Conservation (phyloP, 2,329 filamentous ascomycete genomes). For the Rasamsonia emersonii region DNA sequence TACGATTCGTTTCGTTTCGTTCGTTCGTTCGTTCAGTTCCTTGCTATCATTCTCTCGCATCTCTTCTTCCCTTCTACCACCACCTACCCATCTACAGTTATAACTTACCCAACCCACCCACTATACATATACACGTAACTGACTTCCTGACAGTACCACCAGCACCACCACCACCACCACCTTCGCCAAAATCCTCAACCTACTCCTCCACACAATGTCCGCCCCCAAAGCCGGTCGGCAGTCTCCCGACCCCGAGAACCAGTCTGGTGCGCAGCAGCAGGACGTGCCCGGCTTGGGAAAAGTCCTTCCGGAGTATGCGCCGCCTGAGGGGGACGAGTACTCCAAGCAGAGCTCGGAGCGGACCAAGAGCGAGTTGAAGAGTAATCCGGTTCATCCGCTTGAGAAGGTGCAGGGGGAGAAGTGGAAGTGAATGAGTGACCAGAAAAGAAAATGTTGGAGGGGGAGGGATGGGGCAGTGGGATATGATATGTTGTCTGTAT, state of each 20-base stretch:
- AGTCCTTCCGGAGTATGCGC: slow-evolving; percentile 43
- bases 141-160: no score
- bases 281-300: slow-evolving; percentile 51
- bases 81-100: no score
- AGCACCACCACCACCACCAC: no score
- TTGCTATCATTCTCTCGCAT: no score
- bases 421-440: slow-evolving; percentile 10
- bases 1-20: no score
- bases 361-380: slow-evolving; percentile 21
- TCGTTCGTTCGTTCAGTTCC: no score
- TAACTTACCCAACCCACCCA: no score
- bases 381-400: slow-evolving; percentile 35
- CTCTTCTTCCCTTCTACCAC: no score
- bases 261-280: slow-evolving; percentile 56
- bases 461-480: no score
- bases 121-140: no score
- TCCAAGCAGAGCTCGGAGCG: slow-evolving; percentile 19
- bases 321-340: slow-evolving; percentile 28
- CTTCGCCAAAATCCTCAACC: background rate
- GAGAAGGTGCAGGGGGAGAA: slow-evolving; percentile 31
- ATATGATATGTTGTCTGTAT: no score
- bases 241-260: slow-evolving; percentile 65
- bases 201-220: slow-evolving; percentile 6
- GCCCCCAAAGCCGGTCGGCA: slow-evolving; percentile 54
- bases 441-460: no score